Conservation (phyloP, 305 asterid species). For the Fraxinus latifolia region DNA sequence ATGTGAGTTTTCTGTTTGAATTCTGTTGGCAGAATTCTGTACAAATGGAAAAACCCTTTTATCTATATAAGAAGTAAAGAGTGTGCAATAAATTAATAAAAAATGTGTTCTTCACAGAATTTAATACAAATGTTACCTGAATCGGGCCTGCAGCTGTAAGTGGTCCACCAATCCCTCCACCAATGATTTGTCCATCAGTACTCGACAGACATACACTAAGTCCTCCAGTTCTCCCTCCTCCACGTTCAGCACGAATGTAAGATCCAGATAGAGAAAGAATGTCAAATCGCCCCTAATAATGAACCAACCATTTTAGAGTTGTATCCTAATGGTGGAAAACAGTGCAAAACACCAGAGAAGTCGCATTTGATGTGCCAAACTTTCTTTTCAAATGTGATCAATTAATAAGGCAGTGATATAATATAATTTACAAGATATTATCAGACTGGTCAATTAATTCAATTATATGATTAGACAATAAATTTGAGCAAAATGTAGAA, state of each 20-base stretch:
- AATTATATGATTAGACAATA: background rate
- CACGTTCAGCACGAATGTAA: conserved; percentile 47
- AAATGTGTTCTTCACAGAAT: background rate
- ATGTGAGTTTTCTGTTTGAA: too few species aligned
- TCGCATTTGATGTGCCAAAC: background rate
- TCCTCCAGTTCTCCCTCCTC: conserved; percentile 61
- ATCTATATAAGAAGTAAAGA: background rate
- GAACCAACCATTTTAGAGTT: conserved; percentile 1
- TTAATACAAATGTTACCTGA: conserved; percentile 37
- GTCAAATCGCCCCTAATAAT: conserved; percentile 54
- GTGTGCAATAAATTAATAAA: background rate
- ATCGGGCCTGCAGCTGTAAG: conserved; percentile 61
- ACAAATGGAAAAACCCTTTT: too few species aligned
- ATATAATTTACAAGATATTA: background rate
- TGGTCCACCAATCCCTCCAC: conserved; percentile 64
- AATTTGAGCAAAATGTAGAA: background rate
- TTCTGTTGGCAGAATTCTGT: too few species aligned
- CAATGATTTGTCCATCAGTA: conserved; percentile 59
- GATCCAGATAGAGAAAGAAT: conserved; percentile 61
- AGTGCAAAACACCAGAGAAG: background rate
- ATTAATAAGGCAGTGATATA: background rate
- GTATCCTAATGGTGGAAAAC: background rate
- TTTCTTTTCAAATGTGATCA: background rate
- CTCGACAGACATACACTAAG: conserved; percentile 53
- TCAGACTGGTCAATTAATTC: background rate